Base-by-base conservation (phyloP, 1,139 yeast genomes). In the Saccharomyces hybrid region DNA sequence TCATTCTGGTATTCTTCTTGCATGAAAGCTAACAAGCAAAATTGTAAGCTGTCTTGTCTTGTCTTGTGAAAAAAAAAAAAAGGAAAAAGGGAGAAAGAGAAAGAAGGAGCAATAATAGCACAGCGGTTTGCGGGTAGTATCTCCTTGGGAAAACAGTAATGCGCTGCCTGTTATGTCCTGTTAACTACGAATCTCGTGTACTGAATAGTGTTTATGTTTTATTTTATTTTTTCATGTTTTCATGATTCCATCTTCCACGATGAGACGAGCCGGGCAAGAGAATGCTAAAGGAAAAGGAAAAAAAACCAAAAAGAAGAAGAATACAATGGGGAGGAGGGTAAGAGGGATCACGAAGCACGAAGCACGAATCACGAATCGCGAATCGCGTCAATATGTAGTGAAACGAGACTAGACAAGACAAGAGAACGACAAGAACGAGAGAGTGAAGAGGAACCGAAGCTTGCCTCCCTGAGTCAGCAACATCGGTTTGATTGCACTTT, bases 1-100 rank as follows among this genome's bases (percentile, higher is more conserved):
- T 47, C 48, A 44, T 46, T 11, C 31, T 46, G 44, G 44, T 55
- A 57, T 28, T 53, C 55, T 25, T 55, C 9, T 26, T 27, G 48
- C 48, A 20, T 38, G 4, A 38, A 38, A 38, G 44, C 44, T 29
- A 20, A 9, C 34, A 11, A 29, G 34, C 6, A 20, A 29, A 11
- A 4, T 11, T 29, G 34, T 29, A 9, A 5, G 23, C 23, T 2
- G 23, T 20, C 23, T 20, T 20, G 23, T 20, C 23, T 20, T 20
- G 23, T 20, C 23, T 20, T 20, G 23, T 20, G 23, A 20, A 20
- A 20, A 20, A 20, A 20, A 20, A 20, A 20, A 20, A 20, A 20
- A 29, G 34, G n/a, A 29, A 29, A 29, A 29, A 29, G 34, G 34
- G 34, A 29, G 34, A 29, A 29, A 29, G 34, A 9, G 32, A 29